Evolutionary conservation across 1,284 basidiomycete species (phyloP), one percentile per base, ranked within the genome.

Genomic region (Austroboletus niveus): DNA sequence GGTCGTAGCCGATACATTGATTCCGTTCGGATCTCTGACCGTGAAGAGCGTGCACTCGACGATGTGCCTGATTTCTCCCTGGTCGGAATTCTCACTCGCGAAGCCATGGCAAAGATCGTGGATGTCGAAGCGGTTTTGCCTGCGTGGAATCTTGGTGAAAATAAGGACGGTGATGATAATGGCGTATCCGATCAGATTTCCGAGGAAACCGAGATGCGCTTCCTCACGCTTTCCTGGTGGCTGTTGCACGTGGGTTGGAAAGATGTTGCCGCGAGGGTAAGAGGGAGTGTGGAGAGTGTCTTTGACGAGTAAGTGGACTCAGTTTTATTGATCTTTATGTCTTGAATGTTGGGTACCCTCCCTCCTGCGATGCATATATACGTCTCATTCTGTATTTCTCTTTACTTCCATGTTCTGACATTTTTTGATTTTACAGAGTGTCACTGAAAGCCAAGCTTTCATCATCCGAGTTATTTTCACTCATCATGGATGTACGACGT

Each of bases 141-240:
- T 1, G 42, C 60, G 3, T 69, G 67, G 57, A 40, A 61, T 15
- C 22, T 58, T 27, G 65, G 52, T 1, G 42, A 59, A 27, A 47
- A 22, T 2, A 47, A 59, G 4, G 52, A 55, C 12, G 48, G 41
- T 7, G 54, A 53, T 3, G 57, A 56, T 5, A 64, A 55, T 0
- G 47, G 52, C 2, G 47, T 61, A 22, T 59, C 63, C 32, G 60
- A 63, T 32, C 66, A 61, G 27, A 71, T 83, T 12, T 70, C 67
- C 34, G 80, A 85, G 36, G 81, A 85, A 48, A 82, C 82, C 1
- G 90, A 94, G 69, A 74, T 80, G 55, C 85, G 85, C 62, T 95
- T 85, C 63, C 75, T 96, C 51, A 93, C 90, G 0, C 80, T 94
- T 56, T 90, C 84, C 47, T 96, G 92, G 90, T 95, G 92, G 91